Base-by-base conservation (phyloP, 345 rosid species). In the Carallia pectinifolia region DNA sequence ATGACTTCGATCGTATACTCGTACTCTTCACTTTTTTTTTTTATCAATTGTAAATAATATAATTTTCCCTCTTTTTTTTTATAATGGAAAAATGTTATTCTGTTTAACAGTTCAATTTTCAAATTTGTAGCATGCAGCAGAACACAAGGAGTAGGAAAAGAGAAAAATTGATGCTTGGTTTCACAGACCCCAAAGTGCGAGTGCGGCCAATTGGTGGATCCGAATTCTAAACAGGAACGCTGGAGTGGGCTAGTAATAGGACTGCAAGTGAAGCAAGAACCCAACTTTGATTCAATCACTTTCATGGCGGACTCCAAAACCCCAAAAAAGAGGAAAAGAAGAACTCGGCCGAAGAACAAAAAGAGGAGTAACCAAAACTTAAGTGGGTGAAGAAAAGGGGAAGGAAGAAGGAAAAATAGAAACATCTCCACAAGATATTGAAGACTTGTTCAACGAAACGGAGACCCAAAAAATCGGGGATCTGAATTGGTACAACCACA, bases 401-500 rank as follows among this genome's bases (percentile, higher is more conserved):
- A 23, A 23, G 23, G 23, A 23, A 23, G 23, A 23, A 23, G 23
- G 23, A 23, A 8, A 39, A 56, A 40, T 53, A 48, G 48, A 29
- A 30, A 18, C 30, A n/a, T 34, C 33, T 7, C 19, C 47, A 1
- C 0, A 48, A 60, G 94, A 91, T 77, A 91, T 89, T 10, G 97
- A 91, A 70, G 97, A 94, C 77, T 69, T 91, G 55, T 93, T 94
- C 68, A 72, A 76, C 72, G 69, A 84, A 64, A 67, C 73, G 5
- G 95, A 91, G 63, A 82, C 83, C 55, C 65, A 66, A 3, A 72
- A 77, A 52, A 88, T 86, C 65, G 82, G 96, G 77, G 69, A 15
- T 2, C 81, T 94, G 71, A 69, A 72, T 2, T 89, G 97, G 98
- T 94, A 89, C 78, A 89, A 89, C 75, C 61, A 58, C 72, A 87